A percentile compares a stretch with the other conserved stretches of the same genome.
phyloP scores from a whole-genome alignment of 495 filamentous ascomycete genomes.

The Ramalina peruviana region DNA sequence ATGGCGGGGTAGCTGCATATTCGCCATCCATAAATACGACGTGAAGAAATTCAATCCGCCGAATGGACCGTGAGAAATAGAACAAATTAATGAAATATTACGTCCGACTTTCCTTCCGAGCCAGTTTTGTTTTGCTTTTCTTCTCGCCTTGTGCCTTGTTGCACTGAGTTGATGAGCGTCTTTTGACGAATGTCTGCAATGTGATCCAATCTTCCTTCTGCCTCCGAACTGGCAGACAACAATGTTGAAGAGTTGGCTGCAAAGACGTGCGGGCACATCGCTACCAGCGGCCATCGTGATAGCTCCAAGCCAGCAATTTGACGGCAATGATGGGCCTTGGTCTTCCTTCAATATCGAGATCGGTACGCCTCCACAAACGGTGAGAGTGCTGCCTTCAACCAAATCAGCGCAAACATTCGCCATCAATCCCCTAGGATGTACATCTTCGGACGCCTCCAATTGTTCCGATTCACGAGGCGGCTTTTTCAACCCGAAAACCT shows the following conservation, averaged over 20 bases:
- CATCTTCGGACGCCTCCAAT: conserved; percentile 14
- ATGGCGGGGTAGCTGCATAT: too few relatives aligned
- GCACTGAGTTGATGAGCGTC: too few relatives aligned
- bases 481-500: conserved; percentile 31
- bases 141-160: too few relatives aligned
- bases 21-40: too few relatives aligned
- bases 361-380: conserved; percentile 23
- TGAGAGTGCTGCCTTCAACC: conserved; percentile 22
- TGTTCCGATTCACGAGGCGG: conserved; percentile 34
- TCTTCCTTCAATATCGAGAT: conserved; percentile 24
- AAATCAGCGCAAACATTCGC: conserved; percentile 16
- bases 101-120: too few relatives aligned
- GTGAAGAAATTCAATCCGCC: too few relatives aligned
- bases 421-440: conserved; percentile 25
- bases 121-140: too few relatives aligned
- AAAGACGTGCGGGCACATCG: background rate
- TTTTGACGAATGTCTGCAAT: too few relatives aligned
- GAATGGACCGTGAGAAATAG: too few relatives aligned
- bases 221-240: background rate
- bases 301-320: conserved; percentile 13
- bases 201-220: too few relatives aligned
- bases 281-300: conserved; percentile 10
- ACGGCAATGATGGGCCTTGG: conserved; percentile 27
- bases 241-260: background rate
- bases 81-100: too few relatives aligned